A percentile compares a stretch with the other conserved stretches of the same genome.
These are phyloP conservation scores for Populus hybrid DNA, from an alignment of 441 rosid species.

Conservation along the genomic window DNA sequence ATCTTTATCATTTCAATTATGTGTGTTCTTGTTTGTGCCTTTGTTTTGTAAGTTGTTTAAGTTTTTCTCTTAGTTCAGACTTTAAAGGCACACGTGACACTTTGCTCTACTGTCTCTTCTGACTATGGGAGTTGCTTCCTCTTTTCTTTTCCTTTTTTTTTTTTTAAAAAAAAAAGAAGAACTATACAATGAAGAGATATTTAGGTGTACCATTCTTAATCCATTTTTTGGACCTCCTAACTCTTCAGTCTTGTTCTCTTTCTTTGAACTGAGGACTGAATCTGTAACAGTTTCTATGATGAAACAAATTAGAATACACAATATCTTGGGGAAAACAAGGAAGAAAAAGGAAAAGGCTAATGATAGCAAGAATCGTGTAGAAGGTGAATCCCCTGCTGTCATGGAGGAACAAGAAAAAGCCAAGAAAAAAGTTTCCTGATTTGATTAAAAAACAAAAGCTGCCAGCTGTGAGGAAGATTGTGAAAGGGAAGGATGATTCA, in stretches of 20 bases:
- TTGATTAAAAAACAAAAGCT: conserved; percentile 79
- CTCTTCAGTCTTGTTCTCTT: background rate
- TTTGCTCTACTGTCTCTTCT: too few relatives aligned
- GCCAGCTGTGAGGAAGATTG: conserved; percentile 66
- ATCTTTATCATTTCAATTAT: too few relatives aligned
- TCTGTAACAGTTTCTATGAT: conserved; percentile 8
- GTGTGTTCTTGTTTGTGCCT: too few relatives aligned
- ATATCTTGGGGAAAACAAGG: conserved; percentile 71
- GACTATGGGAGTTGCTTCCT: background rate
- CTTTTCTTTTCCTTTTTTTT: background rate
- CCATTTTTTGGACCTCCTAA: background rate
- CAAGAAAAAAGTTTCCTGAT: conserved; percentile 61
- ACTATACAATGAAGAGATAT: background rate
- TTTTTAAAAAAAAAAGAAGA: background rate
- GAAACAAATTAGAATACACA: conserved; percentile 61
- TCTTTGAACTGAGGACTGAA: conserved; percentile 5
- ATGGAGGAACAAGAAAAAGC: conserved; percentile 45
- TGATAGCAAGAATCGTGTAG: conserved; percentile 31
- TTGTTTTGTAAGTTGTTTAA: too few relatives aligned
- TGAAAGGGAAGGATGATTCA: conserved; percentile 63
- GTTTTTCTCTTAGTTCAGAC: too few relatives aligned
- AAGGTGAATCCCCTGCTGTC: conserved; percentile 39
- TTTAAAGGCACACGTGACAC: too few relatives aligned
- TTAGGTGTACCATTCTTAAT: conserved; percentile 6
- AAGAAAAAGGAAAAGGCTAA: conserved; percentile 44